phyloP scores from a whole-genome alignment of 768 basidiomycete genomes.

The Pisolithus marmoratus region DNA sequence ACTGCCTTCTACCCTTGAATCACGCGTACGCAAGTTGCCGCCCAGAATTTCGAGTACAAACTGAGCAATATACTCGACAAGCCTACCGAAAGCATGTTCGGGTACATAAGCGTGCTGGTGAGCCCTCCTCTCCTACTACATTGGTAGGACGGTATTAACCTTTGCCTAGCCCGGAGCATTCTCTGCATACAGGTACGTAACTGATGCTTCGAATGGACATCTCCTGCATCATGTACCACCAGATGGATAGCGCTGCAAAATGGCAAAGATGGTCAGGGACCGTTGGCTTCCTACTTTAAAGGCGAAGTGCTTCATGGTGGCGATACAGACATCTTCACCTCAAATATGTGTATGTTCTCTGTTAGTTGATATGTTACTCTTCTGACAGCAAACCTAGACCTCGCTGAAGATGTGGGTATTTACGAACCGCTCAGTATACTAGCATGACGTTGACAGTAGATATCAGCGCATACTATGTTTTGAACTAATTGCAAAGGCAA shows the following conservation, averaged over 20 bases:
- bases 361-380: neutral
- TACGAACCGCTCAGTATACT: neutral
- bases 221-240: constrained; percentile 1
- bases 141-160: constrained; percentile 7
- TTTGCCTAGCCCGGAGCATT: constrained; percentile 76
- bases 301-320: constrained; percentile 83
- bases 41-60: constrained; percentile 96
- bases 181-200: constrained; percentile 69
- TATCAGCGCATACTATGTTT: constrained; percentile 76
- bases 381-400: constrained; percentile 43
- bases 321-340: constrained; percentile 89
- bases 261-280: constrained; percentile 73
- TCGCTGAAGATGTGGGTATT: constrained; percentile 76
- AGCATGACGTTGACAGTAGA: constrained; percentile 1
- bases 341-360: constrained; percentile 80
- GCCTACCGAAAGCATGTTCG: constrained; percentile 82
- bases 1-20: neutral
- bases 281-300: constrained; percentile 94
- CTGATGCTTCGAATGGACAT: neutral
- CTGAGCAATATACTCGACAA: constrained; percentile 88
- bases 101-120: constrained; percentile 94
- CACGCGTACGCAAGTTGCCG: constrained; percentile 52
- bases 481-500: constrained; percentile 70
- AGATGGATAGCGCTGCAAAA: constrained; percentile 85
- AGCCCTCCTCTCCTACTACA: constrained; percentile 9